These are phyloP conservation scores for Chaetomium sp. DNA, from an alignment of 2,329 filamentous ascomycete species.

Conservation along the genomic window DNA sequence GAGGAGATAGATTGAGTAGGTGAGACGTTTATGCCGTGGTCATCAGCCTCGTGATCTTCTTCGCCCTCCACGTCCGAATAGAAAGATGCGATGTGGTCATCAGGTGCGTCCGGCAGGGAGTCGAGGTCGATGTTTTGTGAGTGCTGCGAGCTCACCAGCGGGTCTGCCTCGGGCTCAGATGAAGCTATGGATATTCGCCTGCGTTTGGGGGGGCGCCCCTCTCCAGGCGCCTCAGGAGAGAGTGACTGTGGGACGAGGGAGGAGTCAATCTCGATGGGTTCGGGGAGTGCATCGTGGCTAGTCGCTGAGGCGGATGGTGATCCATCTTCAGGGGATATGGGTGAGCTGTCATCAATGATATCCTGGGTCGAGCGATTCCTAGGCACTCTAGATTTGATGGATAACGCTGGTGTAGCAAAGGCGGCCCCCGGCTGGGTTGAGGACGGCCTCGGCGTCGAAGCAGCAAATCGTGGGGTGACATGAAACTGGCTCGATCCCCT, in stretches of 20 bases:
- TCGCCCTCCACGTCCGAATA: constrained; percentile 13
- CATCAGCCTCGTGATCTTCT: not conserved
- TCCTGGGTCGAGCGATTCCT: constrained; percentile 31
- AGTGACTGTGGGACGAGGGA: constrained; percentile 30
- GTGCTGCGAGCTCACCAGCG: constrained; percentile 1
- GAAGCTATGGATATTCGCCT: constrained; percentile 41
- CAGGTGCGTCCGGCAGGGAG: constrained; percentile 9
- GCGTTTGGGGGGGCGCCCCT: constrained; percentile 40
- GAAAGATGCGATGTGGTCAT: constrained; percentile 18
- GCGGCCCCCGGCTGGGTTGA: constrained; percentile 21
- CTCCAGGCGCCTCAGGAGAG: constrained; percentile 10
- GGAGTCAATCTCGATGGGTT: constrained; percentile 35
- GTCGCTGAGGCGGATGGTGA: constrained; percentile 9
- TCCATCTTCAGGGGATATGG: constrained; percentile 15
- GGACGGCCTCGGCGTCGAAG: constrained; percentile 26
- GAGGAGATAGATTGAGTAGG: constrained; percentile 5
- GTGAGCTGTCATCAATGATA: constrained; percentile 36
- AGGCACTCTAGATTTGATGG: constrained; percentile 23
- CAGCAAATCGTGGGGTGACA: constrained; percentile 35
- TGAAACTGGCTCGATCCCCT: constrained; percentile 30
- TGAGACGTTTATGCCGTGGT: not conserved
- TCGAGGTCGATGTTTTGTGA: constrained; percentile 4
- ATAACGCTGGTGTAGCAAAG: constrained; percentile 25
- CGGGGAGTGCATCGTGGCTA: constrained; percentile 22
- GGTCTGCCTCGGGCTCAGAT: constrained; percentile 19